phyloP scores from a whole-genome alignment of 768 basidiomycete genomes.

The Bullera alba region DNA sequence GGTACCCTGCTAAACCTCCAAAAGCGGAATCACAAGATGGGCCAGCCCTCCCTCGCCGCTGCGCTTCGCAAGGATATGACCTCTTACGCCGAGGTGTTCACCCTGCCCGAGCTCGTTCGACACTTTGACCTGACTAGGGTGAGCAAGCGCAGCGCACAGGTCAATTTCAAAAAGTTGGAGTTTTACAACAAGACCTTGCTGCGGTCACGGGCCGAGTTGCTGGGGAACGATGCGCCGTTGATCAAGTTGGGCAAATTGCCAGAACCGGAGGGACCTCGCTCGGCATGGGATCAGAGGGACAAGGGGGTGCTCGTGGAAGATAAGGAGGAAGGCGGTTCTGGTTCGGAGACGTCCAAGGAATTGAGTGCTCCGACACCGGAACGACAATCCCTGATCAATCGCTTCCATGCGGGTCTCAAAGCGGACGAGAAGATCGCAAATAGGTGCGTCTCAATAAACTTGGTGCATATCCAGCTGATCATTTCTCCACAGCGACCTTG shows the following conservation, averaged over 20 bases:
- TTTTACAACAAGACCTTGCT: constrained; percentile 86
- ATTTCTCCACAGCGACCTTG: constrained; percentile 2
- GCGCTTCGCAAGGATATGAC: constrained; percentile 26
- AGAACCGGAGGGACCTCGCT: constrained; percentile 46
- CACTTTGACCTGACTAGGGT: constrained; percentile 72
- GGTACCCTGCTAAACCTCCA: background rate
- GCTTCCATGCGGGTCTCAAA: background rate
- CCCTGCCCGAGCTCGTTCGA: constrained; percentile 58
- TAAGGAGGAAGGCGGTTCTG: background rate
- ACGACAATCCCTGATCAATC: constrained; percentile 2
- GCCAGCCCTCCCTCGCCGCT: background rate
- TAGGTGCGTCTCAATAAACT: background rate
- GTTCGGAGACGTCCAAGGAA: background rate
- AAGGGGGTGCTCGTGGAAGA: constrained; percentile 27
- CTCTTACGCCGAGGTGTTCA: constrained; percentile 39
- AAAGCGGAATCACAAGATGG: background rate
- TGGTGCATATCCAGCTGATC: background rate
- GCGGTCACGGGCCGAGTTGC: constrained; percentile 53
- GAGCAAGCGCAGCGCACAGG: constrained; percentile 73
- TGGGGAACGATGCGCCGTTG: constrained; percentile 48
- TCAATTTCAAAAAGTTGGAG: constrained; percentile 72
- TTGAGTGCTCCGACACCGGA: too few relatives aligned
- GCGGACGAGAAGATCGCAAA: background rate
- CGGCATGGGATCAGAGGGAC: constrained; percentile 55
- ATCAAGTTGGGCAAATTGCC: constrained; percentile 1